These are phyloP conservation scores for Hygrophorus pudorinus DNA, from an alignment of 768 basidiomycete genomes.

Conservation along the genomic window DNA sequence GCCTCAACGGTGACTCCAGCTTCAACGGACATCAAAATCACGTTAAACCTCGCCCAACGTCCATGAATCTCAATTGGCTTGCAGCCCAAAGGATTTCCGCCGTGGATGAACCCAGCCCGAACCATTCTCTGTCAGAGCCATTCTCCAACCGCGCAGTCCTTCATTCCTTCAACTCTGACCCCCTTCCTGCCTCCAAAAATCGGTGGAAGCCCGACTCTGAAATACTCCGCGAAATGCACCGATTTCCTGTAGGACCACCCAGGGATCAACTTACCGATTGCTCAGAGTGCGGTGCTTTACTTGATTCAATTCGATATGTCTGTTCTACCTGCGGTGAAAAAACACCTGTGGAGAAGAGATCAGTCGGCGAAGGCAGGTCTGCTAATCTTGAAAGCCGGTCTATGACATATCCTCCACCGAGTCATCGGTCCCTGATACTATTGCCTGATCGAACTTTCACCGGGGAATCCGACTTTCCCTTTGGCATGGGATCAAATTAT, in stretches of 20 bases:
- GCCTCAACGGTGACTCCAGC: constrained; percentile 10
- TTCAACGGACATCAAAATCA: not conserved
- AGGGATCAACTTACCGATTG: constrained; percentile 66
- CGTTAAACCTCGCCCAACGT: constrained; percentile 44
- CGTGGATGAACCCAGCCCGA: not conserved
- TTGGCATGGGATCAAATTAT: constrained; percentile 10
- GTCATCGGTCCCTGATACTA: constrained; percentile 18
- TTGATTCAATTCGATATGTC: constrained; percentile 84
- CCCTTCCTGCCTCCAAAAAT: constrained; percentile 15
- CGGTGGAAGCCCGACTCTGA: constrained; percentile 20
- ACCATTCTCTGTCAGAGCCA: constrained; percentile 6
- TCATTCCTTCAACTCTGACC: constrained; percentile 21
- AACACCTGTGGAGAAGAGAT: constrained; percentile 26
- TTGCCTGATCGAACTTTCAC: constrained; percentile 24
- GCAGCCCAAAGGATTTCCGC: constrained; percentile 37
- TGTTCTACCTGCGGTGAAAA: constrained; percentile 85
- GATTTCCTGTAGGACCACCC: constrained; percentile 36
- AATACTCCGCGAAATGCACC: constrained; percentile 41
- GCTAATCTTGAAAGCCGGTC: constrained; percentile 11
- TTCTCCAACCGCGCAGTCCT: constrained; percentile 16
- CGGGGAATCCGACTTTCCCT: constrained; percentile 20
- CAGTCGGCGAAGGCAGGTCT: constrained; percentile 42
- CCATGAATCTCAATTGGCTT: constrained; percentile 60
- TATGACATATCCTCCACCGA: constrained; percentile 21
- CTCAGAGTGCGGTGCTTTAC: constrained; percentile 63